phyloP scores from a whole-genome alignment of 768 basidiomycete genomes.

The Leccinum broughii region DNA sequence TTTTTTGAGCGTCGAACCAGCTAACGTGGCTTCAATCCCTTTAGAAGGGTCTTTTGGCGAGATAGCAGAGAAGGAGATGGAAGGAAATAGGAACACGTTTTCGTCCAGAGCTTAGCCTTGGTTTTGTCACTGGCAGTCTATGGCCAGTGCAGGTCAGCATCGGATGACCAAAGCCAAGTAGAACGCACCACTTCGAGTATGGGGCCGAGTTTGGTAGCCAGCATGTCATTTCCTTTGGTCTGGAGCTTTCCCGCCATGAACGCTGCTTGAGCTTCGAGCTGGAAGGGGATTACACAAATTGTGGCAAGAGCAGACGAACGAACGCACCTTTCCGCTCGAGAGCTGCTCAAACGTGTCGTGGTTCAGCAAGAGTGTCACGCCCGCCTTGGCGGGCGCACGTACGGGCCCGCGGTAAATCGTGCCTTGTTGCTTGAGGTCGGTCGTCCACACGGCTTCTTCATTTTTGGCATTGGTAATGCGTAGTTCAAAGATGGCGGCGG shows the following conservation, averaged over 20 bases:
- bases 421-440: constrained; percentile 88
- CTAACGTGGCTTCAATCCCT: no score
- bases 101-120: constrained; percentile 40
- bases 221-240: constrained; percentile 93
- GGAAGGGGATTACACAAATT: background rate
- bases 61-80: no score
- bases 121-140: constrained; percentile 29
- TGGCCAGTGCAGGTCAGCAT: background rate
- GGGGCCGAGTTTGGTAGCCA: constrained; percentile 85
- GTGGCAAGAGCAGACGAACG: background rate
- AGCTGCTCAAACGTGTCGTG: constrained; percentile 76
- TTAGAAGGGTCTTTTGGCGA: no score
- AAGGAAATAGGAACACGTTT: background rate
- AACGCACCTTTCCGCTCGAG: constrained; percentile 66
- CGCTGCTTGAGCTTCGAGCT: constrained; percentile 91
- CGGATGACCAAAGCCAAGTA: background rate
- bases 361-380: constrained; percentile 77
- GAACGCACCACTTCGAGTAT: constrained; percentile 66
- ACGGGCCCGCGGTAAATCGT: constrained; percentile 68
- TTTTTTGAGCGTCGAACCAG: background rate
- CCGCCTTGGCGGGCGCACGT: constrained; percentile 57
- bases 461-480: constrained; percentile 72
- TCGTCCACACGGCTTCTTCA: constrained; percentile 77
- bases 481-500: constrained; percentile 87
- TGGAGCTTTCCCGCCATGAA: constrained; percentile 96